phyloP scores from a whole-genome alignment of 2,329 filamentous ascomycete species.

The Tolypocladium guangdongense region DNA sequence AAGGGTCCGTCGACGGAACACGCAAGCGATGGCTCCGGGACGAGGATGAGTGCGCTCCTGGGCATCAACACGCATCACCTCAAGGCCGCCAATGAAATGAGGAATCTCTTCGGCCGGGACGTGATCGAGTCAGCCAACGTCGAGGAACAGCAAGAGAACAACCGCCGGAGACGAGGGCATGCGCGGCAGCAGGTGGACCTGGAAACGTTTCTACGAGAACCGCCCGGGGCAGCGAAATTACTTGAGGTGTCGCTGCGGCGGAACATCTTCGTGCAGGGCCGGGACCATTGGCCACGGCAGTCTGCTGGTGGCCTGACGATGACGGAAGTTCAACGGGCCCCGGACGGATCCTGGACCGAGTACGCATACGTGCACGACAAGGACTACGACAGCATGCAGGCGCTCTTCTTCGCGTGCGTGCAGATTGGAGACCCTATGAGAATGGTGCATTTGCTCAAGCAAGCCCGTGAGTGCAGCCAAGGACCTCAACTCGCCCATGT shows the following conservation, averaged over 20 bases:
- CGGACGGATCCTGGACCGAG: conserved; percentile 46
- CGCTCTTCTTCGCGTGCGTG: conserved; percentile 68
- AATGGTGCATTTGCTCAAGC: conserved; percentile 59
- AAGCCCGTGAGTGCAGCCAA: conserved; percentile 21
- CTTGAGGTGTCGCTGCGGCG: conserved; percentile 61
- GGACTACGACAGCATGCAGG: conserved; percentile 64
- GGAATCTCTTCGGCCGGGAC: conserved; percentile 43
- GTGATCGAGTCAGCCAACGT: conserved; percentile 43
- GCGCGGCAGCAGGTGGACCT: conserved; percentile 42
- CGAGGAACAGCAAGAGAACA: conserved; percentile 35
- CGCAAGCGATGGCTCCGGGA: conserved; percentile 4
- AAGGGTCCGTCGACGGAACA: not conserved
- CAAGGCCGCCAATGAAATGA: conserved; percentile 88
- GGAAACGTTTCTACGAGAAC: conserved; percentile 42
- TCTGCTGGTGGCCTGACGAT: conserved; percentile 76
- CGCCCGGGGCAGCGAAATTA: conserved; percentile 48
- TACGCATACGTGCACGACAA: conserved; percentile 70
- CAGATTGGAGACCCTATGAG: conserved; percentile 73
- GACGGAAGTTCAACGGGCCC: conserved; percentile 40
- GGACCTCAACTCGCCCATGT: not conserved
- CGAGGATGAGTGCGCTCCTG: conserved; percentile 30
- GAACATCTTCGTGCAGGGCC: conserved; percentile 78
- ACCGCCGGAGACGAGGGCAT: conserved; percentile 22
- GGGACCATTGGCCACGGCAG: conserved; percentile 75
- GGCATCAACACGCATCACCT: conserved; percentile 56